A percentile compares a stretch with the other conserved stretches of the same genome.
phyloP scores from a whole-genome alignment of 257 asterid genomes.

The Ocimum tenuiflorum region DNA sequence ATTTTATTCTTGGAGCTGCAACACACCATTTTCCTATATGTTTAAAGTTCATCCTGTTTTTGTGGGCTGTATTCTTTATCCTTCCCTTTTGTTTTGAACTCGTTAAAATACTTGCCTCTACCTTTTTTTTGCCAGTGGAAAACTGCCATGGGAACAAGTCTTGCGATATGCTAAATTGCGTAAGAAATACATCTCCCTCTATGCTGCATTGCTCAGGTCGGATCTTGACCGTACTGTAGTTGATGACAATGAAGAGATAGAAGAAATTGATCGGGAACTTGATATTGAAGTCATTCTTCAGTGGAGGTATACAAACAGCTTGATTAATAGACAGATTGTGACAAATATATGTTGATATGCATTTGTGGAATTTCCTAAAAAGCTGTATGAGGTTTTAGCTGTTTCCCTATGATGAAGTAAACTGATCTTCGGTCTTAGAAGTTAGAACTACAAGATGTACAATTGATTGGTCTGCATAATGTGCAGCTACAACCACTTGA shows the following conservation, averaged over 20 bases:
- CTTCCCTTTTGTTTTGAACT: conserved; percentile 6
- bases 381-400: neutral
- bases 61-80: neutral
- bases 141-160: conserved; percentile 91
- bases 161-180: conserved; percentile 64
- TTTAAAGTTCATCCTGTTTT: neutral
- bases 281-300: conserved; percentile 82
- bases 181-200: conserved; percentile 71
- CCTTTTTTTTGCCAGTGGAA: conserved; percentile 54
- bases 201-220: conserved; percentile 73
- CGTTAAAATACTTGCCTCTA: conserved; percentile 1
- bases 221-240: conserved; percentile 60
- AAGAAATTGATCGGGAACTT: conserved; percentile 80
- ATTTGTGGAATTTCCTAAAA: conserved; percentile 11
- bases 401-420: neutral
- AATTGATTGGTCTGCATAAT: neutral
- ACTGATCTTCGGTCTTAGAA: neutral
- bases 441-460: neutral
- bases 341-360: conserved; percentile 1
- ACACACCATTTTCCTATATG: neutral
- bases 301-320: conserved; percentile 60
- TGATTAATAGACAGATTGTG: conserved; percentile 9
- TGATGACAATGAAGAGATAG: conserved; percentile 76
- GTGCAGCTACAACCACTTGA: neutral
- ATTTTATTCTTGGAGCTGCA: neutral